A percentile compares a stretch with the other conserved stretches of the same genome.
Evolutionary conservation across 768 basidiomycete species (phyloP).

Genomic region (Dioszegia hungarica): DNA sequence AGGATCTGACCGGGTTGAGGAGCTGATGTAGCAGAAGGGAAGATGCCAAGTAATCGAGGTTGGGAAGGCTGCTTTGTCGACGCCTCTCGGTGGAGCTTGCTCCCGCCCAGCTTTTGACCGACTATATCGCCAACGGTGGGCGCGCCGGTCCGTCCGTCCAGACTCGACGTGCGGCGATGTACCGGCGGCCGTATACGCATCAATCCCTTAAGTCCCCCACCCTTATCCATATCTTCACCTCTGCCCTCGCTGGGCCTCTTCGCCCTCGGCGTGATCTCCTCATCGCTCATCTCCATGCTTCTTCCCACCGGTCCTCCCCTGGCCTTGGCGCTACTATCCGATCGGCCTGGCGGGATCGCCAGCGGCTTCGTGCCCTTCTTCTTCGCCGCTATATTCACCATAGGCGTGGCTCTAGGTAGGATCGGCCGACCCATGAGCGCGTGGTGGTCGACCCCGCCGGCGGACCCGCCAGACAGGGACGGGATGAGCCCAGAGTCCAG

Average conservation of each 20-base stretch:
- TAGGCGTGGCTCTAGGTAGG: not conserved
- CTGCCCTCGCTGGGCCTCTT: no score
- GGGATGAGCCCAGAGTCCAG: constrained; percentile 22
- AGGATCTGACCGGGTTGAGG: not conserved
- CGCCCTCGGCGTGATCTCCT: no score
- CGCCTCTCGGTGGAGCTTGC: no score
- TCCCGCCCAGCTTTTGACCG: no score
- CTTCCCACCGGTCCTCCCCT: no score
- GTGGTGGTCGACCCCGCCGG: not conserved
- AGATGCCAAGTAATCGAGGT: not conserved
- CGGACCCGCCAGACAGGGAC: constrained; percentile 3
- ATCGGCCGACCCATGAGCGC: constrained; percentile 4
- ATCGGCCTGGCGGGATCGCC: no score
- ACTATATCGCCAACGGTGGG: no score
- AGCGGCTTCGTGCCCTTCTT: not conserved
- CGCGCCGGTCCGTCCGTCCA: not conserved
- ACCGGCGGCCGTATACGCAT: not conserved
- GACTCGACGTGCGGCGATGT: not conserved
- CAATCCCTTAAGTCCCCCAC: not conserved
- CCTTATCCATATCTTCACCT: no score
- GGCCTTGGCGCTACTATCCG: no score
- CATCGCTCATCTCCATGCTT: no score
- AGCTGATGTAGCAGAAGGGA: no score
- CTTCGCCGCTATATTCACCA: not conserved
- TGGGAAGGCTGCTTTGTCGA: not conserved